Percentiles rank a stretch among this genome's conserved stretches.
Conservation (phyloP, 2,329 filamentous ascomycete species). For the Colletotrichum sp. region DNA sequence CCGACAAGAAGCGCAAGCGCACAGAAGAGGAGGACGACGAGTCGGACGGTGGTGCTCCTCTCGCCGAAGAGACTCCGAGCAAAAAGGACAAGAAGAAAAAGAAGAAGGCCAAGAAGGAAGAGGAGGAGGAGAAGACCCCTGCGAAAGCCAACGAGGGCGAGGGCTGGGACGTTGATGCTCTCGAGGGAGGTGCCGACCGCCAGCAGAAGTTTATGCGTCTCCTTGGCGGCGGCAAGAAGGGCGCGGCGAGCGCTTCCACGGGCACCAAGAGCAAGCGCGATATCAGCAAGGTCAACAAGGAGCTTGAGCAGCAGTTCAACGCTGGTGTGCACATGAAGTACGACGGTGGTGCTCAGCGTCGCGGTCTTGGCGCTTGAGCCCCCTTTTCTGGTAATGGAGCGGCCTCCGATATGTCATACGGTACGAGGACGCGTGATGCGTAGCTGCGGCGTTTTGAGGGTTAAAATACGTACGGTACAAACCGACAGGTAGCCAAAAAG, state of each 20-base stretch:
- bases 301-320: conserved; percentile 63
- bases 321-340: conserved; percentile 62
- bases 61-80: conserved; percentile 26
- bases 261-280: conserved; percentile 31
- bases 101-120: conserved; percentile 27
- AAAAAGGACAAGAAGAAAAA: conserved; percentile 31
- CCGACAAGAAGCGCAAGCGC: conserved; percentile 29
- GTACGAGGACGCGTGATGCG: background rate
- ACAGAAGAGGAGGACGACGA: conserved; percentile 20
- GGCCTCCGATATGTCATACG: conserved; percentile 2
- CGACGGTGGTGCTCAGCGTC: conserved; percentile 52
- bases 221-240: conserved; percentile 56
- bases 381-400: background rate
- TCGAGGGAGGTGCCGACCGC: conserved; percentile 55
- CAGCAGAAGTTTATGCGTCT: conserved; percentile 64
- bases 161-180: conserved; percentile 57
- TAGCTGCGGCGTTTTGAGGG: conserved; percentile 1
- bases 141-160: conserved; percentile 33
- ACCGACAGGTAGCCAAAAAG: background rate
- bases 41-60: conserved; percentile 17
- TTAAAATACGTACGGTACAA: background rate
- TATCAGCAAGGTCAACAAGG: conserved; percentile 47
- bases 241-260: conserved; percentile 25
- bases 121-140: conserved; percentile 21
- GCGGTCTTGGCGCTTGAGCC: conserved; percentile 55